Evolutionary conservation across 1,139 yeast genomes (phyloP), one percentile per base, ranked within the genome.

Genomic region (Sugiyamaella sp.): DNA sequence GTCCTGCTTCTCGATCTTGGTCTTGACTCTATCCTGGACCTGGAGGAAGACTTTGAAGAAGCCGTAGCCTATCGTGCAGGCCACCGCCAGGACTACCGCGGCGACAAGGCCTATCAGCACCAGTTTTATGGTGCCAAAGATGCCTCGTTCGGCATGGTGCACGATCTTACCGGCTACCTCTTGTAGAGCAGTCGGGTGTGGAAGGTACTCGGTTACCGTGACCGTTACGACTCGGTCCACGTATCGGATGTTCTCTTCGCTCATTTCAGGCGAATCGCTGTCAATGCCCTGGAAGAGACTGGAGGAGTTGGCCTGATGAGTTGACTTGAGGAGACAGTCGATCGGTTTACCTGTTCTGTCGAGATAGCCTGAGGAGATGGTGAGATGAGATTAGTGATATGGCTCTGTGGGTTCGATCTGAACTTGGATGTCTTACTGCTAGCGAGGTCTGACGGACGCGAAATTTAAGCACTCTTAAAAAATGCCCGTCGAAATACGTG

Each of bases 1-100:
- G 29, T 55, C 57, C 52, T 57, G 58, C 10, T 33, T 49, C 19
- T 48, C 52, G 16, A 57, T 37, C 53, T 57, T 55, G 41, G 45
- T 49, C 32, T 51, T 54, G 38, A 57, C 54, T n/a, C 52, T 33
- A 21, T 33, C 47, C 24, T 33, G 29, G 32, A 59, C 37, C 22
- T 52, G 49, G 21, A 38, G 10, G 27, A 52, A 53, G n/a, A 54
- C 59, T 6, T 37, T 39, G 43, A 52, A 59, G 21, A 53, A 33
- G 6, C 51, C 57, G 37, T 51, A 55, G 25, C 60, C 57, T 14
- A 57, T 46, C 14, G 47, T 27, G 21, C 41, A 40, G 17, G 32
- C 29, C 10, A 52, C 17, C n/a, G 40, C 20, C 37, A 52, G 10
- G 5, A 38, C 52, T 2, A 25, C 33, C 22, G 51, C 46, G 2